A percentile compares a stretch with the other conserved stretches of the same genome.
phyloP scores from a whole-genome alignment of 2,329 filamentous ascomycete genomes.

The Fusarium napiforme region DNA sequence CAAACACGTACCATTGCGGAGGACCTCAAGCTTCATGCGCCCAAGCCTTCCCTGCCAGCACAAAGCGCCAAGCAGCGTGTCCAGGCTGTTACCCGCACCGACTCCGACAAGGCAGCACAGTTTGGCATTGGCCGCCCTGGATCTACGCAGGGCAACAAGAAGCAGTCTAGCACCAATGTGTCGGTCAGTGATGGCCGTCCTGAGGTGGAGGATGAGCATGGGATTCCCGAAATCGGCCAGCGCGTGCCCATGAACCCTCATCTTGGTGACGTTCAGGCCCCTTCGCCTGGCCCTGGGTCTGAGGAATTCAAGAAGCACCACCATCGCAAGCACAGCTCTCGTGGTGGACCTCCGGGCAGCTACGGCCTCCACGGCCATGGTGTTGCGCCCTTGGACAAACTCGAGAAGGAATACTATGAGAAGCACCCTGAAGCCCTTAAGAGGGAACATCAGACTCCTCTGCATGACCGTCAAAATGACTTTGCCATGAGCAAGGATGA shows the following conservation, averaged over 20 bases:
- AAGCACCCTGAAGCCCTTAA: slow-evolving; percentile 86
- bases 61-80: slow-evolving; percentile 86
- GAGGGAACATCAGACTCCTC: slow-evolving; percentile 73
- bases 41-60: slow-evolving; percentile 84
- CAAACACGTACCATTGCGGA: slow-evolving; percentile 82
- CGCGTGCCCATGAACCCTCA: slow-evolving; percentile 94
- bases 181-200: slow-evolving; percentile 60
- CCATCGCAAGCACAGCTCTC: slow-evolving; percentile 77
- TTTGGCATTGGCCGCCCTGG: slow-evolving; percentile 80
- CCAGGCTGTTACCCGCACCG: slow-evolving; percentile 85
- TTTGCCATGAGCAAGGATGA: slow-evolving; percentile 91
- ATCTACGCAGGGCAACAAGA: slow-evolving; percentile 65
- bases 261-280: slow-evolving; percentile 95
- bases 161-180: slow-evolving; percentile 71
- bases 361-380: slow-evolving; percentile 94
- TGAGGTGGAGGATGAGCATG: slow-evolving; percentile 78
- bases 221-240: slow-evolving; percentile 91
- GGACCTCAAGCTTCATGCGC: slow-evolving; percentile 88
- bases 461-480: slow-evolving; percentile 70
- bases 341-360: slow-evolving; percentile 81
- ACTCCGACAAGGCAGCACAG: slow-evolving; percentile 87
- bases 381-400: slow-evolving; percentile 77
- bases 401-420: slow-evolving; percentile 91
- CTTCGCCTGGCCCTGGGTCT: slow-evolving; percentile 75
- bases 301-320: slow-evolving; percentile 65